phyloP scores from a whole-genome alignment of 2,329 filamentous ascomycete species.

The Apiospora sp. region DNA sequence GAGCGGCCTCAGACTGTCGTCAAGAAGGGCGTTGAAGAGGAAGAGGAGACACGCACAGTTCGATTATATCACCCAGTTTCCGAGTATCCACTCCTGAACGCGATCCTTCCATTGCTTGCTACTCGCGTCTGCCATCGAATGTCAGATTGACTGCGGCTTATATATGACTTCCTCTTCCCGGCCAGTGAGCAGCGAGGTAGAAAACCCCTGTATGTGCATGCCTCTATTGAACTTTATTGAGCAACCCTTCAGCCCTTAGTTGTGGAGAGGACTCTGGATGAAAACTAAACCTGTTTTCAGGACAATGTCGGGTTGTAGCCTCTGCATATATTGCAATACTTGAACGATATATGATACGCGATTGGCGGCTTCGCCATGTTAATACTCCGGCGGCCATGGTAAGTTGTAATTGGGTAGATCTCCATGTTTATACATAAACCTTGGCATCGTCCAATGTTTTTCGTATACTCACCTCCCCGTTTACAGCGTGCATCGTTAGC shows the following conservation, averaged over 20 bases:
- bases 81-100: neutral
- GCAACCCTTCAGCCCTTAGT: neutral
- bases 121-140: neutral
- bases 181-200: too few relatives aligned
- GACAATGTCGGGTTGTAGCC: neutral
- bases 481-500: neutral
- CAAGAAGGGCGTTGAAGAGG: neutral
- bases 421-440: neutral
- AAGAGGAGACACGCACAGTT: neutral
- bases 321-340: neutral
- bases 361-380: neutral
- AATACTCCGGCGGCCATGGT: neutral
- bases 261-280: neutral
- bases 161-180: too few relatives aligned
- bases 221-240: neutral
- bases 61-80: neutral
- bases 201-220: neutral
- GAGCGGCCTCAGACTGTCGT: neutral
- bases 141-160: neutral
- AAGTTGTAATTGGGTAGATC: neutral
- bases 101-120: neutral
- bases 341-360: neutral
- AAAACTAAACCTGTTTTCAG: neutral
- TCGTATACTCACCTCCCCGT: neutral
- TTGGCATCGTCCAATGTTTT: conserved; percentile 18